Base-by-base conservation (phyloP, 2,329 filamentous ascomycete genomes). In the Aspergillus brunneoviolaceus region DNA sequence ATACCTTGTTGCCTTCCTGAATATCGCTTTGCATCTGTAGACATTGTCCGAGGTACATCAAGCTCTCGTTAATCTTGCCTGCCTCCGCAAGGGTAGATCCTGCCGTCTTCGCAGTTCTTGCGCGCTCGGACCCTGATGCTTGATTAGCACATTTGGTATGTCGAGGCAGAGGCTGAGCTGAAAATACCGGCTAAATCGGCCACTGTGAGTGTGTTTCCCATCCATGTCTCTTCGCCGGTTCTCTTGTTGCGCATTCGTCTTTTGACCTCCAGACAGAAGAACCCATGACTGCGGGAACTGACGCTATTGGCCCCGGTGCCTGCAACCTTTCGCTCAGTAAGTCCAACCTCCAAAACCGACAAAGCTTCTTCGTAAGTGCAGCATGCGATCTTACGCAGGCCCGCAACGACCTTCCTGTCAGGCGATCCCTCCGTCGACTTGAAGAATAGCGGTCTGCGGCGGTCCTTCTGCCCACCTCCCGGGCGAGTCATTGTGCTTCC, bases 41-140 rank as follows among this genome's bases (percentile, higher is more conserved):
- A 73, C 95, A 99, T 72, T 98, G 95, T 0, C 95, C 95, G 1
- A 99, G 84, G 73, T 97, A 98, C 95, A 99, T 99, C 72, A 99
- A 80, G 71, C 91, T 96, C 76, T 97, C 93, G 71, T 99, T 99
- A 74, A 99, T 99, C 79, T 98, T 98, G 56, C 95, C 95, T 39
- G 94, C 95, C 79, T 99, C 95, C 0, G 90, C 94, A 14, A 99
- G 84, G 0, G 94, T 97, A 4, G 92, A 88, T 12, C 95, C 95
- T 0, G 92, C 90, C 0, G 95, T 98, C 81, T 97, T 97, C 27
- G 95, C 93, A 64, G 95, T 92, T 61, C 93, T 85, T 16, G 94
- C 94, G 61, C 95, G 87, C 77, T 99, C 95, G 62, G 95, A 98
- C 14, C 84, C 84, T 83, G 62, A 56, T 54, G 42, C 59, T 31